These are phyloP conservation scores for Bombardia bombarda DNA, from an alignment of 495 filamentous ascomycete genomes.

Conservation along the genomic window DNA sequence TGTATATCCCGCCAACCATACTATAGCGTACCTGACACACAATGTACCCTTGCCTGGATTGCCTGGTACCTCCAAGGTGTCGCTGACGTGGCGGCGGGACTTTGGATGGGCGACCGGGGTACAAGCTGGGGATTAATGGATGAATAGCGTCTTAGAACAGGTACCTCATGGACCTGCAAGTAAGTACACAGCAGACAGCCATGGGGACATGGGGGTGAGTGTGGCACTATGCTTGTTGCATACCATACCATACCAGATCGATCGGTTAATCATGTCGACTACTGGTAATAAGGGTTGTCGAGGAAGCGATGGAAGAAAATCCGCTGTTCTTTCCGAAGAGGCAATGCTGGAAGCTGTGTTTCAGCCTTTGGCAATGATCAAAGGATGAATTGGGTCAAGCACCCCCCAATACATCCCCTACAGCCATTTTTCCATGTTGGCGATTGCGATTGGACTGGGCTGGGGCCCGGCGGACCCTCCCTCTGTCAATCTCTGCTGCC, in stretches of 20 bases:
- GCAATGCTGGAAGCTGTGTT: conserved; percentile 26
- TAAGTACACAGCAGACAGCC: background rate
- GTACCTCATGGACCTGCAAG: conserved; percentile 6
- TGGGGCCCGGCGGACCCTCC: too few species aligned
- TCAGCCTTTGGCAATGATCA: conserved; percentile 31
- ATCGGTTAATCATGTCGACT: conserved; percentile 28
- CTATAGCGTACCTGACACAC: conserved; percentile 11
- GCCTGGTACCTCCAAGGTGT: conserved; percentile 7
- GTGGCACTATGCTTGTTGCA: conserved; percentile 12
- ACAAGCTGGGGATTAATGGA: conserved; percentile 21
- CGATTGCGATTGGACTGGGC: conserved; percentile 8
- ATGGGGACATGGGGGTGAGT: background rate
- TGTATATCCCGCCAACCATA: conserved; percentile 14
- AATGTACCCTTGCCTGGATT: conserved; percentile 5
- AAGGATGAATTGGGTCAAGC: conserved; percentile 30
- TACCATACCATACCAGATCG: conserved; percentile 10
- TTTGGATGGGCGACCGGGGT: conserved; percentile 7
- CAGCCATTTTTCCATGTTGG: conserved; percentile 30
- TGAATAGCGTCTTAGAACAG: conserved; percentile 18
- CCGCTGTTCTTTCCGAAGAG: conserved; percentile 23
- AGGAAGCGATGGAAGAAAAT: conserved; percentile 25
- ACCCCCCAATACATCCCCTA: too few species aligned
- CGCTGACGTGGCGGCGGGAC: conserved; percentile 5
- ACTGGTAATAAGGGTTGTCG: conserved; percentile 8
- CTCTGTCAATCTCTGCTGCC: too few species aligned